These are phyloP conservation scores for Zygnema circumcarinatum DNA, from an alignment of 139 green algal genomes.

Conservation along the genomic window DNA sequence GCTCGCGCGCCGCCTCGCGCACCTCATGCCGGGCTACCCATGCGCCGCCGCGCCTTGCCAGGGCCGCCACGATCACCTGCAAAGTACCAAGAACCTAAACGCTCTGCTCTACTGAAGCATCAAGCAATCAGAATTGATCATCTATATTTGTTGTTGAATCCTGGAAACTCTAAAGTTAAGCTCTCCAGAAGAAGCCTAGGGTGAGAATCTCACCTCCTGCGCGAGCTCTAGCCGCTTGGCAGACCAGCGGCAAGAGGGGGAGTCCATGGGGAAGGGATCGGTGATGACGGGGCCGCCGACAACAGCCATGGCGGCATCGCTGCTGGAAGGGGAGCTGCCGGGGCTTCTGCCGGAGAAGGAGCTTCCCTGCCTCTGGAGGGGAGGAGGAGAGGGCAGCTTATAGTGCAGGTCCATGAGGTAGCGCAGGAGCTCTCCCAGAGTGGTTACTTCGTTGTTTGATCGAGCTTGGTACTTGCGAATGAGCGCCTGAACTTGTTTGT, in stretches of 20 bases:
- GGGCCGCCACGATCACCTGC: constrained; percentile 54
- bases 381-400: neutral
- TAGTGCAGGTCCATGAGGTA: neutral
- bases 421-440: constrained; percentile 49
- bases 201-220: constrained; percentile 18
- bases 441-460: neutral
- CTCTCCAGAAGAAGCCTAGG: neutral
- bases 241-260: constrained; percentile 54
- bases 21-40: constrained; percentile 61
- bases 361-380: neutral
- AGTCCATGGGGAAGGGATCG: constrained; percentile 14
- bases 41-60: neutral
- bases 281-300: neutral
- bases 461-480: constrained; percentile 9
- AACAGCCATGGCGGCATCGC: neutral
- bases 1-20: constrained; percentile 53
- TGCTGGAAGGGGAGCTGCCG: neutral
- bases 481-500: constrained; percentile 13
- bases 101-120: neutral
- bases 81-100: too few relatives aligned
- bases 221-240: constrained; percentile 55
- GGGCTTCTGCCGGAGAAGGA: neutral
- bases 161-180: neutral
- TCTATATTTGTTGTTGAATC: neutral
- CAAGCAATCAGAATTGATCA: neutral